Conservation (phyloP, 2,329 filamentous ascomycete genomes). For the Clonostachys solani region DNA sequence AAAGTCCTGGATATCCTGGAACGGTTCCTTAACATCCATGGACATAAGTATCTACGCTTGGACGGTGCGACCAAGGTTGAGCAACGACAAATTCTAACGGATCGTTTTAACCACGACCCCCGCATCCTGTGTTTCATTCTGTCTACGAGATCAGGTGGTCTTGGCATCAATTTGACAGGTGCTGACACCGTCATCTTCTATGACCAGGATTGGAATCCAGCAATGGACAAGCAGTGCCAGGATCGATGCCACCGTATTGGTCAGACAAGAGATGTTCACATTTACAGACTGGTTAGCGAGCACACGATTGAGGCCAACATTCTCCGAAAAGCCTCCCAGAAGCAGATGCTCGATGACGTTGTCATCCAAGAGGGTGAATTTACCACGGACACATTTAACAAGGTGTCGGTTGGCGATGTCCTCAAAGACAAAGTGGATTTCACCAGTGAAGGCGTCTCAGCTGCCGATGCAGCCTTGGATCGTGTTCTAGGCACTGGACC, state of each 20-base stretch:
- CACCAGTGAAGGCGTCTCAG: constrained; percentile 51
- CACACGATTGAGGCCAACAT: constrained; percentile 98
- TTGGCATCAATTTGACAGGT: constrained; percentile 94
- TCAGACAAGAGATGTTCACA: constrained; percentile 95
- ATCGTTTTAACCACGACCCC: constrained; percentile 92
- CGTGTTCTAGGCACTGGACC: constrained; percentile 57
- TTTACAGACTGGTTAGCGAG: constrained; percentile 90
- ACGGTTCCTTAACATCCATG: constrained; percentile 96
- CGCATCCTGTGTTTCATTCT: constrained; percentile 94
- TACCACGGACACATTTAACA: constrained; percentile 93
- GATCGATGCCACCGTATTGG: constrained; percentile 96
- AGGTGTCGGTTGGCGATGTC: constrained; percentile 67
- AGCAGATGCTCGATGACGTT: constrained; percentile 95
- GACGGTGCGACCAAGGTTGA: constrained; percentile 97
- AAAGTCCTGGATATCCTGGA: constrained; percentile 97
- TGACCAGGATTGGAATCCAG: constrained; percentile 98
- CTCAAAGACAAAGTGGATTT: constrained; percentile 55
- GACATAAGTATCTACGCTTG: constrained; percentile 91
- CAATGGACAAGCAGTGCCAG: constrained; percentile 99
- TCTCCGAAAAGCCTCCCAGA: constrained; percentile 91
- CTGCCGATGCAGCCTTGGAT: constrained; percentile 80
- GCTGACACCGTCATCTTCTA: constrained; percentile 99
- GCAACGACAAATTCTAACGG: constrained; percentile 89
- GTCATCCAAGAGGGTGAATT: constrained; percentile 98
- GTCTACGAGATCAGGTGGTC: constrained; percentile 86